These are phyloP conservation scores for Eucalyptus tenuipes DNA, from an alignment of 345 rosid genomes.

Conservation along the genomic window DNA sequence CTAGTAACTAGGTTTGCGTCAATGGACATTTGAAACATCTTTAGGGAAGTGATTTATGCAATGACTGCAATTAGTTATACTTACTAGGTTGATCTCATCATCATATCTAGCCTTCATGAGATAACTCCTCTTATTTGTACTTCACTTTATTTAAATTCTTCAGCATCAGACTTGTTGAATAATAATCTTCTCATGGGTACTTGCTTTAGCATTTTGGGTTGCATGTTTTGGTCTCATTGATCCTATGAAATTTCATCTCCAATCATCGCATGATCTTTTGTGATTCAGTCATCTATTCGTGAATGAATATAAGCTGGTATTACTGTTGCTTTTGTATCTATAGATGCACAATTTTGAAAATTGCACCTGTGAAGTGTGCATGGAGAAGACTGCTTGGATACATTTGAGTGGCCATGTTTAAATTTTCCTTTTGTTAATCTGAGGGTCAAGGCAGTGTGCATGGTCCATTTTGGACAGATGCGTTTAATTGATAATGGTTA, in stretches of 20 bases:
- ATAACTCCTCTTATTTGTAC: neutral
- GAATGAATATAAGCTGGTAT: neutral
- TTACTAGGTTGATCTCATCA: neutral
- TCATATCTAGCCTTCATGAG: neutral
- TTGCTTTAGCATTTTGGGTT: neutral
- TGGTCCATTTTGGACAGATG: neutral
- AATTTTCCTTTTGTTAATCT: neutral
- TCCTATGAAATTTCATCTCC: neutral
- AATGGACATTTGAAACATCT: neutral
- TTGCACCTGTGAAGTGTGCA: neutral
- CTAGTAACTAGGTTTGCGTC: neutral
- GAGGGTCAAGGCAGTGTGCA: neutral
- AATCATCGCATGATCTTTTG: neutral
- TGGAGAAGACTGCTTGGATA: neutral
- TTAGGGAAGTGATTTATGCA: neutral
- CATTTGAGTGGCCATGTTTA: neutral
- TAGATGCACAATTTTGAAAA: neutral
- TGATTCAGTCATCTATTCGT: neutral
- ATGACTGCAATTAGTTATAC: neutral
- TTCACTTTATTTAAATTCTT: neutral
- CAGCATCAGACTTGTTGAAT: neutral
- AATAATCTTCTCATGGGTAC: neutral
- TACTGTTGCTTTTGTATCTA: neutral
- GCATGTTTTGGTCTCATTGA: neutral
- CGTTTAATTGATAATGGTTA: neutral